Base-by-base conservation (phyloP, 495 filamentous ascomycete genomes). In the Patellaria atrata region DNA sequence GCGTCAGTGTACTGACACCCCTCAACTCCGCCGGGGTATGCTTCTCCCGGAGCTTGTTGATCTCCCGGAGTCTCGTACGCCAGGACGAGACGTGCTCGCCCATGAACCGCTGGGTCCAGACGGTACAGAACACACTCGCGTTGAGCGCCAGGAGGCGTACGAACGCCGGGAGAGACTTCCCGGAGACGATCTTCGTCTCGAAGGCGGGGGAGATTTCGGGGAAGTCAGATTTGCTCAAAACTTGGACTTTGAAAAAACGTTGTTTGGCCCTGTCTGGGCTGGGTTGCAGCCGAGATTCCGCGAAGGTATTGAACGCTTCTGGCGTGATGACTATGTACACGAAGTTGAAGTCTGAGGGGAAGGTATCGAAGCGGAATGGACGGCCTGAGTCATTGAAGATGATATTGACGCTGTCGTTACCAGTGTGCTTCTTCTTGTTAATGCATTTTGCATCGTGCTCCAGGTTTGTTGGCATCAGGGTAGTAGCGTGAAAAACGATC, bases 321-420 rank as follows among this genome's bases (percentile, higher is more conserved):
- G 91, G 91, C 2, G 79, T 82, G 51, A 99, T 84, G 44, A 94
- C 75, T 43, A 99, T 96, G 57, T 93, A 82, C 57, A 96, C 82
- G 43, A 75, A 89, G 54, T 94, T 94, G 63, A 96, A 92, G 43
- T 82, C 77, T 0, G 82, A 86, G 0, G 82, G 82, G 40, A 99
- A 86, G 3, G 83, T 94, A 54, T 93, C 74, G 48, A 94, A 91
- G 35, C 71, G 65, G 63, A 92, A 96, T 0, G 82, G 75, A 17
- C 71, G 50, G 16, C 92, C 87, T 11, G 86, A 94, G 39, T 89
- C 80, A 52, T 99, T 99, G 62, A 85, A 99, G 31, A 99, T 75
- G 46, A 99, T 92, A 47, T 91, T 96, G 44, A 99, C 91, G 48
- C 78, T 91, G 59, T 99, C 92, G 49, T 99, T 99, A 25, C 91